Evolutionary conservation across 2,329 filamentous ascomycete species (phyloP).

Genomic region (Epichloe hybrida): DNA sequence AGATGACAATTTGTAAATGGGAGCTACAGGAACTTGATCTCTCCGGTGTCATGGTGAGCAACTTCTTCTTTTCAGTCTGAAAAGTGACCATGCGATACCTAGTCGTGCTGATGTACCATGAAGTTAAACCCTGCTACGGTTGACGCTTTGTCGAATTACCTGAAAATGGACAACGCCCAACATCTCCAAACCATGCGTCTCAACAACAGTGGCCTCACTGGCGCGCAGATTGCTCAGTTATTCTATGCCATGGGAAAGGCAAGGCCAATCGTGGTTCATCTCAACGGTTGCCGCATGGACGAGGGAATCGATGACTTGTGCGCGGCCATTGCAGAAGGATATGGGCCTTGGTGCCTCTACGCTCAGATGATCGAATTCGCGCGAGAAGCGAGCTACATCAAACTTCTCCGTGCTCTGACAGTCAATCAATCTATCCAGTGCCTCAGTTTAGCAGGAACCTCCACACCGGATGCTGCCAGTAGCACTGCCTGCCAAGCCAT

Average conservation of each 20-base stretch:
- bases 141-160: conserved; percentile 30
- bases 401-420: conserved; percentile 35
- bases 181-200: conserved; percentile 32
- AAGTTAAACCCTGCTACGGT: conserved; percentile 38
- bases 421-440: conserved; percentile 36
- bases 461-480: conserved; percentile 32
- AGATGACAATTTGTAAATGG: conserved; percentile 29
- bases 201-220: conserved; percentile 39
- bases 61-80: neutral
- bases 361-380: conserved; percentile 45
- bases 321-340: conserved; percentile 30
- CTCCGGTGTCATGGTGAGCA: conserved; percentile 36
- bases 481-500: conserved; percentile 34
- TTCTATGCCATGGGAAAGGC: conserved; percentile 36
- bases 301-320: conserved; percentile 37
- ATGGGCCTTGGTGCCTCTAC: conserved; percentile 36
- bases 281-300: conserved; percentile 41
- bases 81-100: conserved; percentile 2
- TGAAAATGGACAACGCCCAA: conserved; percentile 26
- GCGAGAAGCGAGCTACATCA: conserved; percentile 36
- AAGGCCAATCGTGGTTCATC: conserved; percentile 32
- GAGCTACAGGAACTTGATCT: conserved; percentile 40
- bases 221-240: conserved; percentile 34
- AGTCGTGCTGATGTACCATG: neutral
- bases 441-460: conserved; percentile 40